Base-by-base conservation (phyloP, 2,329 filamentous ascomycete species). In the Fusarium robinianum region DNA sequence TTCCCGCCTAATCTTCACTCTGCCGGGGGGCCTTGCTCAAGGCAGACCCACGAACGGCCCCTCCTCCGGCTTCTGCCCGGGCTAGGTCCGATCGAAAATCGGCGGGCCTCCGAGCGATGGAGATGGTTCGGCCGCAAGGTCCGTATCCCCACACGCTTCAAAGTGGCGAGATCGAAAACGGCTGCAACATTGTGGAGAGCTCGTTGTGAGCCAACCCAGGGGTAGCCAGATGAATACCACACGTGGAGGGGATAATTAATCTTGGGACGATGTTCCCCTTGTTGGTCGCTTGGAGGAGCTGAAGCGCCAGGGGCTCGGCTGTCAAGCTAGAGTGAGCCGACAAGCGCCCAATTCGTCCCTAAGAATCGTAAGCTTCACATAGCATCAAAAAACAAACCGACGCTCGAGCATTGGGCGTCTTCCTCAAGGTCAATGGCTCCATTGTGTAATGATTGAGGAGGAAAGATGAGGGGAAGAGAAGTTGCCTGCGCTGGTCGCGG, bases 1-100 rank as follows among this genome's bases (percentile, higher is more conserved):
- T 61, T 61, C 17, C 58, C 58, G 46, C 27, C 4, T n/a, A n/a
- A n/a, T n/a, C n/a, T 18, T 23, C 27, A 36, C 10, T 37, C 30
- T 31, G 43, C 41, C 23, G 30, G 44, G 19, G 36, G 8, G 18
- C 7, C 10, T 37, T 25, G 32, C 26, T 41, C 41, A 17, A 19
- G 32, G 34, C 39, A 34, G 24, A 47, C 30, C 25, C 30, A 32
- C 34, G 37, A 17, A 34, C 42, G 47, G 31, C 9, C 6, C 17
- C 26, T 24, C 42, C n/a, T 47, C 53, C 47, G 40, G 37, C 33
- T 41, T 42, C 37, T 42, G 41, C 44, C 42, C 39, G 39, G 42
- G 29, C 41, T 36, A 47, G 23, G 35, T 17, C 56, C 41, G 36
- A 41, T 46, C 36, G 21, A 22, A 17, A 21, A 29, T 40, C 22